These are phyloP conservation scores for Xenosphaeropsis pyriputrescens DNA, from an alignment of 2,329 filamentous ascomycete species.

Conservation along the genomic window DNA sequence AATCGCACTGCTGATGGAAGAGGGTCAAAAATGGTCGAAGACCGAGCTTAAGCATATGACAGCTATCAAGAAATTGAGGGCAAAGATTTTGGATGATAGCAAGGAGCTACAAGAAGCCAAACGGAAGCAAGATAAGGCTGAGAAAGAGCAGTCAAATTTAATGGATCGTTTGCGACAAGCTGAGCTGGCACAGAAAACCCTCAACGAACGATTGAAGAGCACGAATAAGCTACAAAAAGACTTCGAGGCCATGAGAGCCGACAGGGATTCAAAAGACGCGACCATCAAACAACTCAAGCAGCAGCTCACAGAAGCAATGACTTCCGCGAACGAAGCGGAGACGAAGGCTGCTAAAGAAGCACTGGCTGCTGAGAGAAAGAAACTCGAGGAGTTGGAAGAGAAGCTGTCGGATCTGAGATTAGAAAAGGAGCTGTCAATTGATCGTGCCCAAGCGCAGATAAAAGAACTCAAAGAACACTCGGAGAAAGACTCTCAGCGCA, in stretches of 20 bases:
- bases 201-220: conserved; percentile 36
- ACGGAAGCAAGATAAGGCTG: conserved; percentile 42
- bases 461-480: conserved; percentile 59
- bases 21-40: conserved; percentile 78
- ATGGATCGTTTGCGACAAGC: conserved; percentile 32
- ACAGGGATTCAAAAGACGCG: conserved; percentile 46
- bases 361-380: conserved; percentile 47
- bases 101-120: conserved; percentile 45
- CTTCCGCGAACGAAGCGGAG: conserved; percentile 52
- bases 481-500: conserved; percentile 56
- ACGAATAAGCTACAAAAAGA: conserved; percentile 38
- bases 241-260: conserved; percentile 43
- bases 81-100: conserved; percentile 50
- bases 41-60: conserved; percentile 74
- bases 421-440: conserved; percentile 62
- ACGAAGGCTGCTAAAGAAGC: conserved; percentile 52
- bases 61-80: conserved; percentile 68
- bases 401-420: conserved; percentile 51
- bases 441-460: conserved; percentile 56
- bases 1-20: conserved; percentile 79
- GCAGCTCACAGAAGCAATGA: conserved; percentile 53
- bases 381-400: conserved; percentile 39
- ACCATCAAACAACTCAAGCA: conserved; percentile 53
- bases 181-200: conserved; percentile 38
- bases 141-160: conserved; percentile 30